These are phyloP conservation scores for Ustilago sp. DNA, from an alignment of 1,284 basidiomycete genomes.

Conservation along the genomic window DNA sequence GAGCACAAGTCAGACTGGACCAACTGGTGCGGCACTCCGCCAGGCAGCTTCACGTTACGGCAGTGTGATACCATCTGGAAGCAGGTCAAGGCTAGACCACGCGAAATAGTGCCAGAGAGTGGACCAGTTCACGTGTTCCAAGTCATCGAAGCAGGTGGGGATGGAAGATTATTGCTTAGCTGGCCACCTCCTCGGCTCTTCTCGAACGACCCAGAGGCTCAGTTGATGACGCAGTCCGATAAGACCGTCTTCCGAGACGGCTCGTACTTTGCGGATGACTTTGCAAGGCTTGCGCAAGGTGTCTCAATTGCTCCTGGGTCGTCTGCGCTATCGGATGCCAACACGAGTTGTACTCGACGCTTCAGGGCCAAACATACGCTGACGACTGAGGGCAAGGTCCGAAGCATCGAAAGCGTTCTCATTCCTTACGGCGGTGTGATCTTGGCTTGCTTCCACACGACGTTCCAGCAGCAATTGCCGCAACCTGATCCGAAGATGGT, in stretches of 20 bases:
- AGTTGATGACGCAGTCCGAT: slow-evolving; percentile 24
- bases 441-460: slow-evolving; percentile 72
- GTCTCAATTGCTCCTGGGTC: slow-evolving; percentile 72
- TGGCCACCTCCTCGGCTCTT: slow-evolving; percentile 78
- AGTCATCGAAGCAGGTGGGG: slow-evolving; percentile 76
- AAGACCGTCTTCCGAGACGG: slow-evolving; percentile 71
- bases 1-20: slow-evolving; percentile 83
- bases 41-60: slow-evolving; percentile 68
- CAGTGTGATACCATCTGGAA: slow-evolving; percentile 53
- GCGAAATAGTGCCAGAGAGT: slow-evolving; percentile 16
- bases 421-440: slow-evolving; percentile 85
- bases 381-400: slow-evolving; percentile 74
- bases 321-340: slow-evolving; percentile 74
- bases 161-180: slow-evolving; percentile 78
- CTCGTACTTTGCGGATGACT: slow-evolving; percentile 81
- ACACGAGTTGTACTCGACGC: slow-evolving; percentile 91
- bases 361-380: slow-evolving; percentile 84
- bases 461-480: slow-evolving; percentile 54
- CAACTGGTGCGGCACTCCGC: slow-evolving; percentile 89
- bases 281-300: slow-evolving; percentile 82
- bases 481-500: slow-evolving; percentile 36
- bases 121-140: slow-evolving; percentile 79
- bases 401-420: slow-evolving; percentile 86
- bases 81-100: slow-evolving; percentile 29
- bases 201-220: slow-evolving; percentile 13